Conservation (phyloP, 192 early-diverging fungal genomes). For the Mortierella claussenii region DNA sequence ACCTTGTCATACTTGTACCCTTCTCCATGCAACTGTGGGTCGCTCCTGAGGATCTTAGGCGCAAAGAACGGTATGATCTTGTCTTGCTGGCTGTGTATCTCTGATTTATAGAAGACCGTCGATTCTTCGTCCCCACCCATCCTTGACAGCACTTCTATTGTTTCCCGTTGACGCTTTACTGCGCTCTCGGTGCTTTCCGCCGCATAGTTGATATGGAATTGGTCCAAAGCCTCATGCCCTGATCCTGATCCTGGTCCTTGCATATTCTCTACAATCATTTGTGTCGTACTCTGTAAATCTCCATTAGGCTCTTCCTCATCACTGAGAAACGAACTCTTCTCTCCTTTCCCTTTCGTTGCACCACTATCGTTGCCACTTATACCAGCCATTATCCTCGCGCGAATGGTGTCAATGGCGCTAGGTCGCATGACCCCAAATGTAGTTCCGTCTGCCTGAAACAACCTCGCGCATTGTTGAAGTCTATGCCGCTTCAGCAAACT, state of each 20-base stretch:
- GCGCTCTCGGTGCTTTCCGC: slow-evolving; percentile 3
- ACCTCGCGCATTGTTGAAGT: slow-evolving; percentile 61
- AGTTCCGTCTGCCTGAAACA: slow-evolving; percentile 89
- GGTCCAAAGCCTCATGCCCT: background rate
- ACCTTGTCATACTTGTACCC: slow-evolving; percentile 75
- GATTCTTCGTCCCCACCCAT: background rate
- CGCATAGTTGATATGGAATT: slow-evolving; percentile 17
- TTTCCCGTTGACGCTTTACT: slow-evolving; percentile 25
- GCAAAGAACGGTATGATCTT: slow-evolving; percentile 78
- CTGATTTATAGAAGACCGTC: too few relatives aligned
- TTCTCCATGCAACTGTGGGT: slow-evolving; percentile 74
- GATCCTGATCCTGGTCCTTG: background rate
- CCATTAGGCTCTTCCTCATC: background rate
- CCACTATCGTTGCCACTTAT: slow-evolving; percentile 1
- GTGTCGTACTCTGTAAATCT: background rate
- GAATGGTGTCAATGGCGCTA: slow-evolving; percentile 53
- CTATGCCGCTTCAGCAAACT: slow-evolving; percentile 79
- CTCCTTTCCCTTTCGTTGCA: background rate
- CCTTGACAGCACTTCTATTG: slow-evolving; percentile 2
- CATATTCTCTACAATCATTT: background rate
- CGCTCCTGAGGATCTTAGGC: slow-evolving; percentile 70
- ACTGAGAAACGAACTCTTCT: slow-evolving; percentile 7
- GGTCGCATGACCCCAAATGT: slow-evolving; percentile 80
- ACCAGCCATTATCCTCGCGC: slow-evolving; percentile 32
- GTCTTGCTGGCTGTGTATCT: too few relatives aligned